phyloP scores from a whole-genome alignment of 257 asterid species.

The Striga asiatica region DNA sequence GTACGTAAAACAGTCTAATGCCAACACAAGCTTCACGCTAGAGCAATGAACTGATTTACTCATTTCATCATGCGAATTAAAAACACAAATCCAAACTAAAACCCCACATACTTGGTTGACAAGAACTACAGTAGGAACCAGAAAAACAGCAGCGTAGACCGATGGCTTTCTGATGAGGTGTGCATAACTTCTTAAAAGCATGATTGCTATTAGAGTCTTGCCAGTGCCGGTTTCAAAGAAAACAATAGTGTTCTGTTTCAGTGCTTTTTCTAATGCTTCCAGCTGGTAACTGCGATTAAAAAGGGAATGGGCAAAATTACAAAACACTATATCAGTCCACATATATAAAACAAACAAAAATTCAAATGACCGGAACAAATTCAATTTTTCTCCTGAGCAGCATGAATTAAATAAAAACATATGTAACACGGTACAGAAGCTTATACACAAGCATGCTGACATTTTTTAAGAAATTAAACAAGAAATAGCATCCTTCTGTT shows the following conservation, averaged over 20 bases:
- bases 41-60: not conserved
- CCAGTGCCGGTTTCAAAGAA: conserved; percentile 82
- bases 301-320: not conserved
- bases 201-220: conserved; percentile 65
- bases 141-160: conserved; percentile 50
- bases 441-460: not conserved
- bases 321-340: not conserved
- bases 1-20: not conserved
- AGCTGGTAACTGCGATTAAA: conserved; percentile 52
- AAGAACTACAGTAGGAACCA: conserved; percentile 76
- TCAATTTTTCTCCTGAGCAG: not conserved
- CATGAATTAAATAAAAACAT: not conserved
- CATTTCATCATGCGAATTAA: not conserved
- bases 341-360: not conserved
- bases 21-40: not conserved
- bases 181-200: conserved; percentile 72
- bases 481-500: not conserved
- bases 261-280: conserved; percentile 66
- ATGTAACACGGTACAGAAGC: not conserved
- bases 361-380: not conserved
- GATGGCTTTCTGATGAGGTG: conserved; percentile 49
- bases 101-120: conserved; percentile 47
- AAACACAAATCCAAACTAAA: not conserved
- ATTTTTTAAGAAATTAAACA: not conserved
- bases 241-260: conserved; percentile 57